Evolutionary conservation across 305 asterid species (phyloP).

Genomic region (Fraxinus sp.): DNA sequence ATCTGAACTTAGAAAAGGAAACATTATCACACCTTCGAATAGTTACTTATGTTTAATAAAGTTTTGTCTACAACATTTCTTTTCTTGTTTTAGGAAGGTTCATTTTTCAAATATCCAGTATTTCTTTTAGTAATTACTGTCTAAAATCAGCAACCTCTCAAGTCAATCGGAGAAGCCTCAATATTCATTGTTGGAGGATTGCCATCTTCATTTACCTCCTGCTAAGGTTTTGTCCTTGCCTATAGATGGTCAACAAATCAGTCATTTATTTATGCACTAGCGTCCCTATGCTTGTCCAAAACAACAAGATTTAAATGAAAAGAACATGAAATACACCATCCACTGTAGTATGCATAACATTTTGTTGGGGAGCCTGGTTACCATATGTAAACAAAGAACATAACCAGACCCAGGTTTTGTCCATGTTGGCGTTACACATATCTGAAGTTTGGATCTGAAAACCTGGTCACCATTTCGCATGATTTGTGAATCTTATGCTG

Average conservation of each 20-base stretch:
- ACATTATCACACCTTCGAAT: neutral
- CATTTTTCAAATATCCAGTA: neutral
- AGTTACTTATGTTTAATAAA: neutral
- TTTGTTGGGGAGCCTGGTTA: conserved; percentile 1
- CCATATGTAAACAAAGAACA: neutral
- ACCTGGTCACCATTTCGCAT: neutral
- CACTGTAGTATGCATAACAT: neutral
- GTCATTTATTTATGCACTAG: neutral
- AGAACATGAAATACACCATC: neutral
- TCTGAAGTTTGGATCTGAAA: neutral
- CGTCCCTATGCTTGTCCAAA: neutral
- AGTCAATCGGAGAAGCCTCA: neutral
- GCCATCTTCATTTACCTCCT: neutral
- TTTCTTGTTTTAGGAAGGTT: neutral
- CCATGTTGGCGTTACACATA: neutral
- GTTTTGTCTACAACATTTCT: neutral
- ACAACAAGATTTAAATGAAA: neutral
- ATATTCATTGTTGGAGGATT: neutral
- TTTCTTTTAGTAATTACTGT: neutral
- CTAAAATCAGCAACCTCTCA: neutral
- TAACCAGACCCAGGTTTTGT: neutral
- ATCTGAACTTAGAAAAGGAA: neutral
- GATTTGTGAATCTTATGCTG: neutral
- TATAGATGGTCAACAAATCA: neutral
- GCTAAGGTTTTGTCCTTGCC: neutral